A percentile compares a stretch with the other conserved stretches of the same genome.
phyloP scores from a whole-genome alignment of 2,329 filamentous ascomycete species.

The Aspergillus fijiensis region DNA sequence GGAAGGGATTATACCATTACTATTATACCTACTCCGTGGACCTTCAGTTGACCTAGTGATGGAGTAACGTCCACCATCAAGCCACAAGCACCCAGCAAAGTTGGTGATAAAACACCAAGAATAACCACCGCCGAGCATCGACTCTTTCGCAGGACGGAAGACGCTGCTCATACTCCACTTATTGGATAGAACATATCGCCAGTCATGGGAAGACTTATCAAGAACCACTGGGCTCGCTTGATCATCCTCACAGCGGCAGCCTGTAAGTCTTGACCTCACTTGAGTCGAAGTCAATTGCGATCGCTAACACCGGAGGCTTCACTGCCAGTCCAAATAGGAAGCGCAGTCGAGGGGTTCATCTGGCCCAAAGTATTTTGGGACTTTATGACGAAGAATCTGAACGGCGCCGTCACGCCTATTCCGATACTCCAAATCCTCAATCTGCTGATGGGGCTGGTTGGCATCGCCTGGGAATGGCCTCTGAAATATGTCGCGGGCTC shows the following conservation, averaged over 20 bases:
- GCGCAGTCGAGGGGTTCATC: slow-evolving; percentile 84
- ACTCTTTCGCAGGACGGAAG: slow-evolving; percentile 32
- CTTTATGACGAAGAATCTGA: slow-evolving; percentile 86
- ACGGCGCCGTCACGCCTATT: slow-evolving; percentile 80
- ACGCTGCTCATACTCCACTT: background rate
- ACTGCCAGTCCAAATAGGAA: slow-evolving; percentile 76
- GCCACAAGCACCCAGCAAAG: background rate
- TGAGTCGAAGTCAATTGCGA: background rate
- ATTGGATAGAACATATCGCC: slow-evolving; percentile 3
- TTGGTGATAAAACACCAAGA: background rate
- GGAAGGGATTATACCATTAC: slow-evolving; percentile 6
- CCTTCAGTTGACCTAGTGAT: slow-evolving; percentile 10
- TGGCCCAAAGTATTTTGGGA: slow-evolving; percentile 99
- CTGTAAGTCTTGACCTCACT: slow-evolving; percentile 55
- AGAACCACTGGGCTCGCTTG: slow-evolving; percentile 97
- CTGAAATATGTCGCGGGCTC: slow-evolving; percentile 73
- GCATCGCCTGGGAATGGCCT: slow-evolving; percentile 90
- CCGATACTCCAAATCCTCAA: slow-evolving; percentile 90
- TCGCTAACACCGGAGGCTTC: slow-evolving; percentile 15
- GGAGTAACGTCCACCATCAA: slow-evolving; percentile 3
- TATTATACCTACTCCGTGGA: background rate
- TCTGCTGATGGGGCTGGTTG: slow-evolving; percentile 72
- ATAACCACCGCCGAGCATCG: background rate
- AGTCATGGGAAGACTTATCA: slow-evolving; percentile 93
- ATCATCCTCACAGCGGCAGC: slow-evolving; percentile 82